A percentile compares a stretch with the other conserved stretches of the same genome.
phyloP scores from a whole-genome alignment of 768 basidiomycete genomes.

The Hydnum rufescens region DNA sequence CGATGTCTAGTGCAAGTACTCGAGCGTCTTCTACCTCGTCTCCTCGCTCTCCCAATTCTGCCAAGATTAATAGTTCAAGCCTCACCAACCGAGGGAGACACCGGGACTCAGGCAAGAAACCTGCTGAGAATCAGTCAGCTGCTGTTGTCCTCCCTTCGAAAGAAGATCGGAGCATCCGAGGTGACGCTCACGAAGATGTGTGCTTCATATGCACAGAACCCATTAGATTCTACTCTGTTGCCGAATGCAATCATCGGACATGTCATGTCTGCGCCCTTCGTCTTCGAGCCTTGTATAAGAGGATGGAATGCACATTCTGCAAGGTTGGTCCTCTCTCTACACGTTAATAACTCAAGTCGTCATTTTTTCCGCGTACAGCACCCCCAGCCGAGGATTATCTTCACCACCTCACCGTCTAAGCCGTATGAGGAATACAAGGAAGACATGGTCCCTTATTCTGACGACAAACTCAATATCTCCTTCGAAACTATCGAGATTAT shows the following conservation, averaged over 20 bases:
- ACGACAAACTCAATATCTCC: slow-evolving; percentile 50
- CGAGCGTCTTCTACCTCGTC: too few species aligned
- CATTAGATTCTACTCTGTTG: slow-evolving; percentile 73
- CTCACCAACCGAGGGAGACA: too few species aligned
- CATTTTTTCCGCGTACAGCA: slow-evolving; percentile 21
- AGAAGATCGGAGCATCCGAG: too few species aligned
- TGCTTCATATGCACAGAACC: slow-evolving; percentile 96
- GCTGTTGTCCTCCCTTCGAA: too few species aligned
- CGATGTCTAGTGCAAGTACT: too few species aligned
- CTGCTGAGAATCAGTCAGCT: too few species aligned
- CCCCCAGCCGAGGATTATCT: slow-evolving; percentile 53
- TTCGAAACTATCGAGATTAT: slow-evolving; percentile 90
- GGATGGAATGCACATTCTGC: slow-evolving; percentile 85
- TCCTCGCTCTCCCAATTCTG: too few species aligned
- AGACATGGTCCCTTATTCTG: slow-evolving; percentile 40
- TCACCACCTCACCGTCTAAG: slow-evolving; percentile 44
- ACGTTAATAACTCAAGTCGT: slow-evolving; percentile 1
- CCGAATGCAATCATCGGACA: slow-evolving; percentile 83
- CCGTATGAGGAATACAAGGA: slow-evolving; percentile 39
- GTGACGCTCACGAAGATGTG: slow-evolving; percentile 8
- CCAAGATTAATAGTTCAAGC: too few species aligned
- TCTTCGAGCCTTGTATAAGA: slow-evolving; percentile 83
- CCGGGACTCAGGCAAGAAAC: too few species aligned
- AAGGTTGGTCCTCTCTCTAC: slow-evolving; percentile 35
- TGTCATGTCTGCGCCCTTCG: slow-evolving; percentile 89